These are phyloP conservation scores for Saccharomycopsis capsularis DNA, from an alignment of 805 yeast genomes.

Conservation along the genomic window DNA sequence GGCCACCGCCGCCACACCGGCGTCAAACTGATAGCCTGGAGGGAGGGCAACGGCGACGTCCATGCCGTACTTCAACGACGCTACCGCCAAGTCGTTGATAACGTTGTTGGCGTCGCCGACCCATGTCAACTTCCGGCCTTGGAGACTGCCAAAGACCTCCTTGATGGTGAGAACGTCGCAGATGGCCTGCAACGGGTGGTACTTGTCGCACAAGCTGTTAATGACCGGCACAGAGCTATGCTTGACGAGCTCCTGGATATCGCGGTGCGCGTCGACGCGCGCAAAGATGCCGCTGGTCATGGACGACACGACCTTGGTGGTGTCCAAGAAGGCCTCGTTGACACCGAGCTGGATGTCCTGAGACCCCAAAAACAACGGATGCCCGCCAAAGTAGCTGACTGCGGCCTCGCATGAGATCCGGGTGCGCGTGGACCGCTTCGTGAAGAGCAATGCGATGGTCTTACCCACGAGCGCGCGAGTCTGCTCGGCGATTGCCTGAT, in stretches of 20 bases:
- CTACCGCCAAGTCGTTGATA: constrained; percentile 86
- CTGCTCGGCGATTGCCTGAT: constrained; percentile 32
- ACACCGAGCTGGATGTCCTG: constrained; percentile 97
- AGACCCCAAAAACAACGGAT: constrained; percentile 92
- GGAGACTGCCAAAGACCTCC: constrained; percentile 54
- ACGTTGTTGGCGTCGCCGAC: constrained; percentile 96
- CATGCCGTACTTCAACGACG: constrained; percentile 78
- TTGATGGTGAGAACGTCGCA: constrained; percentile 83
- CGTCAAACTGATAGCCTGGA: constrained; percentile 55
- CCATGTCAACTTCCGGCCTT: constrained; percentile 73
- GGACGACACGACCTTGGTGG: constrained; percentile 82
- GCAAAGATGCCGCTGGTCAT: constrained; percentile 98
- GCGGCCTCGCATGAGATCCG: constrained; percentile 95
- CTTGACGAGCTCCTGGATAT: constrained; percentile 68
- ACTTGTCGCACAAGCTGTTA: constrained; percentile 86
- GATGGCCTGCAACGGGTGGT: constrained; percentile 93
- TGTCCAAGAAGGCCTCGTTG: constrained; percentile 84
- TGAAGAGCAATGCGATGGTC: constrained; percentile 74
- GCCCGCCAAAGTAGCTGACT: constrained; percentile 85
- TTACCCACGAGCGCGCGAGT: constrained; percentile 64
- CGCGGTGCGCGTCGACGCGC: constrained; percentile 82
- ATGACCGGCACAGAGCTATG: constrained; percentile 87
- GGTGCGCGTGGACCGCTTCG: constrained; percentile 92
- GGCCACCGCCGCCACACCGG: constrained; percentile 49
- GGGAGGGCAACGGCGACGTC: constrained; percentile 83